These are phyloP conservation scores for Russula olivacea DNA, from an alignment of 768 basidiomycete species.

Conservation along the genomic window DNA sequence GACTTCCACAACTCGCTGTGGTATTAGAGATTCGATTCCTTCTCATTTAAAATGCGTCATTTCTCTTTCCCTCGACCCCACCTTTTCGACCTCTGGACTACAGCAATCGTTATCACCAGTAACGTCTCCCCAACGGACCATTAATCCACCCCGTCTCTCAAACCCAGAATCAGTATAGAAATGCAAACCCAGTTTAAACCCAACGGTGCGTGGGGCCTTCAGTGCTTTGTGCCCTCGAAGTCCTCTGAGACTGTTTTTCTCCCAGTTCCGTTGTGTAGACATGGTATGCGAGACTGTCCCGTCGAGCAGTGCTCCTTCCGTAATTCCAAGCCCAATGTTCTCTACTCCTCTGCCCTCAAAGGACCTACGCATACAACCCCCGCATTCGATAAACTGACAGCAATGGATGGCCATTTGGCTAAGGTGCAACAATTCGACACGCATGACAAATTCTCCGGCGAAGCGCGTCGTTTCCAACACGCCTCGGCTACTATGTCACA, in stretches of 20 bases:
- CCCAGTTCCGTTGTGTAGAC: slow-evolving; percentile 3
- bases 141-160: background rate
- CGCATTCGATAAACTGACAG: too few relatives aligned
- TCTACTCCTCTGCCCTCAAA: slow-evolving; percentile 1
- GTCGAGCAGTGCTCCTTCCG: background rate
- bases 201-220: background rate
- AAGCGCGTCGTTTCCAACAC: background rate
- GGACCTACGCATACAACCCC: background rate
- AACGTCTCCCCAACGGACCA: background rate
- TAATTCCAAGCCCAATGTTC: background rate
- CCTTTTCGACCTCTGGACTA: background rate
- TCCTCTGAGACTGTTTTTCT: background rate
- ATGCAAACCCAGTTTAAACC: slow-evolving; percentile 10
- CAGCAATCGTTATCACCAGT: background rate
- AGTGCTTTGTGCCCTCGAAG: background rate
- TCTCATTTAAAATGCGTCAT: slow-evolving; percentile 2
- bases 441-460: background rate
- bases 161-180: background rate
- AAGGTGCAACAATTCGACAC: background rate
- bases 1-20: slow-evolving; percentile 10
- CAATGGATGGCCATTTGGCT: background rate
- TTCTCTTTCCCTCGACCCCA: background rate
- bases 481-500: background rate
- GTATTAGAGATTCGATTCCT: background rate
- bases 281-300: slow-evolving; percentile 12